Evolutionary conservation across 306 rosid species (phyloP).

Genomic region (Benincasa hispida): DNA sequence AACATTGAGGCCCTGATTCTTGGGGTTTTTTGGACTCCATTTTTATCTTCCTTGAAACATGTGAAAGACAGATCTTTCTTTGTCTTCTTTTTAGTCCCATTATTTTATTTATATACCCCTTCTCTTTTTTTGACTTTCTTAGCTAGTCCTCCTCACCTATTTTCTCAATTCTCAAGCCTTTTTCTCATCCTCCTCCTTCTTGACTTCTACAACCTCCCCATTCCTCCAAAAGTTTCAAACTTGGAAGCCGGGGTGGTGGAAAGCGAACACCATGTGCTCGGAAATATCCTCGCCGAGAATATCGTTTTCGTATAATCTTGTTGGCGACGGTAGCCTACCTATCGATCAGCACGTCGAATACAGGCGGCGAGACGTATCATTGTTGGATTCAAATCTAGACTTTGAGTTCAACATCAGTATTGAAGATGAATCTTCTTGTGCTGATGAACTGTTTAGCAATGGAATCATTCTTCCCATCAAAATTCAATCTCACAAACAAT

Average conservation of each 20-base stretch:
- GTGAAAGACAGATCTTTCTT: conserved; percentile 11
- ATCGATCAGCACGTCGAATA: conserved; percentile 3
- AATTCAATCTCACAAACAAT: not conserved
- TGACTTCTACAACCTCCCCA: not conserved
- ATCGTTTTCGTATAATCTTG: conserved; percentile 55
- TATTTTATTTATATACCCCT: not conserved
- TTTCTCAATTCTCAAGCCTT: not conserved
- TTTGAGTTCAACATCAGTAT: conserved; percentile 53
- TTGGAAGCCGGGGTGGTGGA: not conserved
- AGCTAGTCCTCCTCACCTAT: not conserved
- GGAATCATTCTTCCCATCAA: conserved; percentile 63
- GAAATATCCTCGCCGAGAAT: conserved; percentile 55
- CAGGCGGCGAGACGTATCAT: conserved; percentile 25
- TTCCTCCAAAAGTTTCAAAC: not conserved
- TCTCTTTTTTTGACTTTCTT: conserved; percentile 22
- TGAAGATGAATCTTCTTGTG: conserved; percentile 41
- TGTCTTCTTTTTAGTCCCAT: conserved; percentile 4
- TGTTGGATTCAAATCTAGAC: conserved; percentile 48
- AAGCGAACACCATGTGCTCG: conserved; percentile 39
- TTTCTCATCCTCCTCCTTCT: not conserved
- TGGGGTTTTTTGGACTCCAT: conserved; percentile 9
- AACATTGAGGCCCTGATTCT: conserved; percentile 17
- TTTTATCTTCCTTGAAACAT: conserved; percentile 19
- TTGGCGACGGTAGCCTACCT: conserved; percentile 15
- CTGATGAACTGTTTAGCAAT: conserved; percentile 85